A percentile compares a stretch with the other conserved stretches of the same genome.
Conservation (phyloP, 768 basidiomycete species). For the Tylopilus intermedius region DNA sequence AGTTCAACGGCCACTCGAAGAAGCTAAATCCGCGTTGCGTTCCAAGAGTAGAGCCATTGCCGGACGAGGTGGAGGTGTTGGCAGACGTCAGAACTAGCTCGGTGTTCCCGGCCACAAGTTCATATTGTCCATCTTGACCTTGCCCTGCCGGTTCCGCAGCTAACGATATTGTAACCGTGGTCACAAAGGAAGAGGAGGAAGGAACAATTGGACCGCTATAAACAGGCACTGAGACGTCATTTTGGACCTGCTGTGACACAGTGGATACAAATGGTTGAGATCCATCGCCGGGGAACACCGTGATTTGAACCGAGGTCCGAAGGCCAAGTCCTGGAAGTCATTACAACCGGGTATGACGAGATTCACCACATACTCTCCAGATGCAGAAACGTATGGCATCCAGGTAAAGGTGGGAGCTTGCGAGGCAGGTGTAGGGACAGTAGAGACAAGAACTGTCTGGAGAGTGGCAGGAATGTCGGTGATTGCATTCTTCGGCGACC, state of each 20-base stretch:
- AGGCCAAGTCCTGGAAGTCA: constrained; percentile 66
- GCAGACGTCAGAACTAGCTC: constrained; percentile 70
- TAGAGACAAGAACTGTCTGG: constrained; percentile 67
- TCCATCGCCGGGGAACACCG: constrained; percentile 73
- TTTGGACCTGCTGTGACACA: constrained; percentile 65
- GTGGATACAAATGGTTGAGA: constrained; percentile 62
- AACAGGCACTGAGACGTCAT: constrained; percentile 57
- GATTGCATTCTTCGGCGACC: constrained; percentile 58
- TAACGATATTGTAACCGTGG: constrained; percentile 72
- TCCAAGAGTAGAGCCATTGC: constrained; percentile 29
- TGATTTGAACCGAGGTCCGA: constrained; percentile 79
- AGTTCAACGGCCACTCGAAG: constrained; percentile 76
- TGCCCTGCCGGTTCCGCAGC: constrained; percentile 58
- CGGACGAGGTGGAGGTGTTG: constrained; percentile 34
- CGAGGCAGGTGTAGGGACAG: constrained; percentile 50
- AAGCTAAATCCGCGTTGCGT: constrained; percentile 69
- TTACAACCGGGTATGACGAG: constrained; percentile 85
- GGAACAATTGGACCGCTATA: constrained; percentile 86
- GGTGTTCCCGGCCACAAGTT: constrained; percentile 83
- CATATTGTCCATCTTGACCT: constrained; percentile 64
- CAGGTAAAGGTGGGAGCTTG: constrained; percentile 80
- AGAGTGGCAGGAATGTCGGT: constrained; percentile 79
- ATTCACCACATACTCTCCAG: constrained; percentile 81
- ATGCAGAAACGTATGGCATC: constrained; percentile 87
- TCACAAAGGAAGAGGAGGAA: constrained; percentile 62